Evolutionary conservation across 306 rosid species (phyloP).

Genomic region (Trifolium fragiferum): DNA sequence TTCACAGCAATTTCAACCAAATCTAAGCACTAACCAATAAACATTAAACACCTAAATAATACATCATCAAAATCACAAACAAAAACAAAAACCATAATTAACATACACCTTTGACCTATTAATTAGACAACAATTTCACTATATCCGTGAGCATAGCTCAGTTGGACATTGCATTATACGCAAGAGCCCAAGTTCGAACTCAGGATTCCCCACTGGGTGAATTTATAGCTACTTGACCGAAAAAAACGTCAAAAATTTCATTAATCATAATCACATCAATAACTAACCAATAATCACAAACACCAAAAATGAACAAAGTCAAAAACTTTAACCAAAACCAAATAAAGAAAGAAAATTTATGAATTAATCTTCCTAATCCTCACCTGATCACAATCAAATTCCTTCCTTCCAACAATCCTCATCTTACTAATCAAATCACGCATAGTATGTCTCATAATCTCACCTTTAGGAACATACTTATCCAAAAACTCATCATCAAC

Average conservation of each 20-base stretch:
- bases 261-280: not conserved
- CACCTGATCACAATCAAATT: constrained; percentile 77
- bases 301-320: constrained; percentile 14
- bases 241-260: too few relatives aligned
- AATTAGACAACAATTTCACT: constrained; percentile 2
- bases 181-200: too few relatives aligned
- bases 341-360: too few relatives aligned
- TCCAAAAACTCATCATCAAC: constrained; percentile 54
- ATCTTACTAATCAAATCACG: constrained; percentile 65
- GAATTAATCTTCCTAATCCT: not conserved
- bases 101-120: constrained; percentile 27
- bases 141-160: too few relatives aligned
- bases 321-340: constrained; percentile 13
- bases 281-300: constrained; percentile 8
- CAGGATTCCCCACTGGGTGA: too few relatives aligned
- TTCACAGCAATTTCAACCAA: not conserved
- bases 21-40: not conserved
- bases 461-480: constrained; percentile 60
- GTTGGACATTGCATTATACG: too few relatives aligned
- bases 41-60: constrained; percentile 20
- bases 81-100: not conserved
- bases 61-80: constrained; percentile 3
- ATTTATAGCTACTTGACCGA: too few relatives aligned
- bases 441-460: constrained; percentile 69
- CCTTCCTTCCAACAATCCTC: constrained; percentile 52